phyloP scores from a whole-genome alignment of 2,329 filamentous ascomycete species.

The Fusarium sp. region DNA sequence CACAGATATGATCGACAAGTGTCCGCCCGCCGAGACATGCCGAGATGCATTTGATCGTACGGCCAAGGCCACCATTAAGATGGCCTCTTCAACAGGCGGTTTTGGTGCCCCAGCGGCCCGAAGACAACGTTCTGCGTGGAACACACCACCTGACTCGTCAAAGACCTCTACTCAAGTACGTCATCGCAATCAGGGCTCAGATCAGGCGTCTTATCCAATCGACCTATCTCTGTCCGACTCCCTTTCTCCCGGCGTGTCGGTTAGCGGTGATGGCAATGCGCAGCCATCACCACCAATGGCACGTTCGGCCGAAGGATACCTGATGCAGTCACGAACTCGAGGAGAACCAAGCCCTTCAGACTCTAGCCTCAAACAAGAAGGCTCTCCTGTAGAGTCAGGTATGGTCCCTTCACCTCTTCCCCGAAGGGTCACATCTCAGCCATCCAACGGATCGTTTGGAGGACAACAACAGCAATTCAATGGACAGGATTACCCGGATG shows the following conservation, averaged over 20 bases:
- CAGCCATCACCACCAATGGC: constrained; percentile 56
- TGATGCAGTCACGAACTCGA: constrained; percentile 48
- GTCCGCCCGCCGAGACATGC: constrained; percentile 93
- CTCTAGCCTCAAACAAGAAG: constrained; percentile 48
- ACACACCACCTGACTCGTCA: constrained; percentile 46
- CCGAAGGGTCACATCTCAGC: constrained; percentile 53
- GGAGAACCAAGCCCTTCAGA: constrained; percentile 50
- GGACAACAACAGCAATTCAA: constrained; percentile 50
- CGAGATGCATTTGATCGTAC: constrained; percentile 95
- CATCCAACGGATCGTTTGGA: constrained; percentile 49
- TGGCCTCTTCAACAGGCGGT: constrained; percentile 89
- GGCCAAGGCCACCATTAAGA: constrained; percentile 93
- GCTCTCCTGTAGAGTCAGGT: constrained; percentile 54
- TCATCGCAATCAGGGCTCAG: constrained; percentile 48
- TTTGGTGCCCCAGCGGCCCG: constrained; percentile 66
- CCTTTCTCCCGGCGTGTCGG: constrained; percentile 56
- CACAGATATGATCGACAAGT: constrained; percentile 91
- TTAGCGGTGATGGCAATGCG: constrained; percentile 50
- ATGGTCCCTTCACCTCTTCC: constrained; percentile 60
- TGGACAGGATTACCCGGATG: constrained; percentile 59
- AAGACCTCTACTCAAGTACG: constrained; percentile 39
- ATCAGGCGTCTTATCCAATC: constrained; percentile 51
- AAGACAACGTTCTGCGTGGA: constrained; percentile 49
- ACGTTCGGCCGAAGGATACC: constrained; percentile 50
- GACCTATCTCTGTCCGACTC: constrained; percentile 55